Evolutionary conservation across 768 basidiomycete genomes (phyloP).

Genomic region (Macrolepiota dolichaula): DNA sequence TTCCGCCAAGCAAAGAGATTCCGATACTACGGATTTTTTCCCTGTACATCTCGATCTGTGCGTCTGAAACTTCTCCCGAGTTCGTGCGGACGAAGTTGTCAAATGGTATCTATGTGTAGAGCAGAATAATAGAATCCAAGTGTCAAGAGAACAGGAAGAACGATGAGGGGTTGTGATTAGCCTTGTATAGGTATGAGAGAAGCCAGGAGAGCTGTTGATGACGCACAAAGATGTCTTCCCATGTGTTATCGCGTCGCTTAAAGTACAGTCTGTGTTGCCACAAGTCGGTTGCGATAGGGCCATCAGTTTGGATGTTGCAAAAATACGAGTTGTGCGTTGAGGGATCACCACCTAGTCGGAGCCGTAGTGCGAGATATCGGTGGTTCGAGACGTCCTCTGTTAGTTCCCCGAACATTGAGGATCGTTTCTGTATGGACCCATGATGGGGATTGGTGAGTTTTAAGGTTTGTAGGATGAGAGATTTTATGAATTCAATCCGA

Average conservation of each 20-base stretch:
- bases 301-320: conserved; percentile 90
- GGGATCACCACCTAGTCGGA: conserved; percentile 76
- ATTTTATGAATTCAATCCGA: neutral
- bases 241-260: conserved; percentile 55
- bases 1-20: conserved; percentile 84
- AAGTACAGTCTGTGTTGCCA: conserved; percentile 95
- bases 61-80: conserved; percentile 62
- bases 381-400: conserved; percentile 83
- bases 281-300: conserved; percentile 76
- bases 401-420: conserved; percentile 85
- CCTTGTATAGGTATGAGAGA: neutral
- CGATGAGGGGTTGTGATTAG: neutral
- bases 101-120: conserved; percentile 68
- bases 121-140: neutral
- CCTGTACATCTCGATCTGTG: conserved; percentile 72
- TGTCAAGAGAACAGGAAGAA: too few species aligned
- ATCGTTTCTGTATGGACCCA: conserved; percentile 44
- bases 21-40: conserved; percentile 79
- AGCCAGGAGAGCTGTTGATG: neutral
- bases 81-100: conserved; percentile 72
- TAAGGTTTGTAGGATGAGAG: too few species aligned
- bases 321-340: conserved; percentile 83
- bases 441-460: neutral
- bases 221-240: conserved; percentile 83
- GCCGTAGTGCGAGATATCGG: conserved; percentile 74